These are phyloP conservation scores for Thymus mandschuricus DNA, from an alignment of 257 asterid species.

Conservation along the genomic window DNA sequence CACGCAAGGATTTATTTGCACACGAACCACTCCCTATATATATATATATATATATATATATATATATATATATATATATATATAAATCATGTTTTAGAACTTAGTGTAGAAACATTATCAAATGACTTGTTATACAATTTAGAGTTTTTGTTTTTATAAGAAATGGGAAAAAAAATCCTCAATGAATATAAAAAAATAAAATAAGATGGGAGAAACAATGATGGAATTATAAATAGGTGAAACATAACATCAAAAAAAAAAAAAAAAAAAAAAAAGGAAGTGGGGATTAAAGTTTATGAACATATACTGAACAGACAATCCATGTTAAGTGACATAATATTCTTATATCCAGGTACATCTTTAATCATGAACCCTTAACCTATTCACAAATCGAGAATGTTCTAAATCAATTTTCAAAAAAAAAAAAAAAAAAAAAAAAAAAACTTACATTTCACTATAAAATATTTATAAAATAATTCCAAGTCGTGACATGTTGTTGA, in stretches of 20 bases:
- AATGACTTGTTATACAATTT: too few species aligned
- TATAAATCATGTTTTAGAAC: too few species aligned
- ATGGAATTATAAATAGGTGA: conserved; percentile 17
- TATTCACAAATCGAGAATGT: not conserved
- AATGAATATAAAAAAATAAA: not conserved
- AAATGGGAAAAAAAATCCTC: too few species aligned
- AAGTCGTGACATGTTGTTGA: not conserved
- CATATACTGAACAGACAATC: conserved; percentile 5
- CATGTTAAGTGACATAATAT: conserved; percentile 23
- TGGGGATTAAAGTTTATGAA: not conserved
- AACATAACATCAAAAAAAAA: conserved; percentile 24
- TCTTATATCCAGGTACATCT: conserved; percentile 6
- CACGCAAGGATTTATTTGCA: too few species aligned
- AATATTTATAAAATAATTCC: not conserved
- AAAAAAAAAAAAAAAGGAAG: too few species aligned
- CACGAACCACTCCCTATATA: too few species aligned
- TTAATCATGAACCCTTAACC: conserved; percentile 12
- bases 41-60: too few species aligned
- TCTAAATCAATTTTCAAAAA: not conserved
- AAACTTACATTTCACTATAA: not conserved
- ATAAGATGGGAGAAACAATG: not conserved
- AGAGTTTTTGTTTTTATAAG: too few species aligned
- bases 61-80: too few species aligned
- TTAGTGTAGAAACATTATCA: too few species aligned
- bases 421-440: too few species aligned